Percentiles rank a stretch among this genome's conserved stretches.
Conservation (phyloP, 495 filamentous ascomycete genomes). For the Penicillium odoratum region DNA sequence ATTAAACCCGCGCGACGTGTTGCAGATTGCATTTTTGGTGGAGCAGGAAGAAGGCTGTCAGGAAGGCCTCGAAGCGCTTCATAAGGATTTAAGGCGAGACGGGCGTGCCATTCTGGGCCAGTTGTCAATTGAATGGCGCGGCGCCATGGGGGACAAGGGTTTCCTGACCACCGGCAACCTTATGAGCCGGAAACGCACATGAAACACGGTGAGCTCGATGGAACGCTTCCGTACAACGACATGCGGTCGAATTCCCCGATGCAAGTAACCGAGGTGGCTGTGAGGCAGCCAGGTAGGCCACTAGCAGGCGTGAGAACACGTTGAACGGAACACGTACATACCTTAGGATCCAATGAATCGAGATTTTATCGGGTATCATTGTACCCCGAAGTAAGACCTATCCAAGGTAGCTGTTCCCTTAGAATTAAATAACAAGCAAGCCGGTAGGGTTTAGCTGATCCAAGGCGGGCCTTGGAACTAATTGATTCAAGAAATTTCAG, state of each 20-base stretch:
- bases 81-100: slow-evolving; percentile 55
- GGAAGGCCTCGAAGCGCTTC: slow-evolving; percentile 45
- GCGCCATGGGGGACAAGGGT: slow-evolving; percentile 86
- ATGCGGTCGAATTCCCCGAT: slow-evolving; percentile 18
- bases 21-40: slow-evolving; percentile 88
- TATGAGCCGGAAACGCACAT: slow-evolving; percentile 57
- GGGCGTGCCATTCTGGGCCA: slow-evolving; percentile 73
- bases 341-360: neutral
- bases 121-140: slow-evolving; percentile 82
- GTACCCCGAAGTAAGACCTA: neutral
- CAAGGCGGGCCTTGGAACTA: neutral
- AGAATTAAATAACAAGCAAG: neutral
- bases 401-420: neutral
- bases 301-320: neutral
- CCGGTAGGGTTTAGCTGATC: neutral
- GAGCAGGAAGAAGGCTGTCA: slow-evolving; percentile 60
- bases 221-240: slow-evolving; percentile 12
- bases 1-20: slow-evolving; percentile 79
- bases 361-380: neutral
- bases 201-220: slow-evolving; percentile 23
- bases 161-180: slow-evolving; percentile 85
- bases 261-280: slow-evolving; percentile 22
- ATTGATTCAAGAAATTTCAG: neutral
- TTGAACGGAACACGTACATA: slow-evolving; percentile 4
- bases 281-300: slow-evolving; percentile 10